A percentile compares a stretch with the other conserved stretches of the same genome.
Evolutionary conservation across 768 basidiomycete species (phyloP).

Genomic region (Trichaptum fuscoviolaceum): DNA sequence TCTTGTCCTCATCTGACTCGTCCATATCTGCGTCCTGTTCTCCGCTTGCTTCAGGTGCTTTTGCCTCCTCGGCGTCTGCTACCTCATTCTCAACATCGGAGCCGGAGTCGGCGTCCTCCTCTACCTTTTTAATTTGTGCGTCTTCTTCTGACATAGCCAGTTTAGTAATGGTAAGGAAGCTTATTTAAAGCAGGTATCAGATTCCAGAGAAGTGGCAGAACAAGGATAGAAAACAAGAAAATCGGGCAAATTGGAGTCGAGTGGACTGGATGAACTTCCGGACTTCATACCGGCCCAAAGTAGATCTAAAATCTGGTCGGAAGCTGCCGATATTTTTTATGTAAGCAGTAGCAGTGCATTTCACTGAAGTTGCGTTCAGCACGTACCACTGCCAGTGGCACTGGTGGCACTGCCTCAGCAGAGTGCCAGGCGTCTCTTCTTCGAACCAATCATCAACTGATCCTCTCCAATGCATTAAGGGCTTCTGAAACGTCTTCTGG

Average conservation of each 20-base stretch:
- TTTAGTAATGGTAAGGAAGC: neutral
- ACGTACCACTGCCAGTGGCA: too few species aligned
- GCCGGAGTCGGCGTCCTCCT: neutral
- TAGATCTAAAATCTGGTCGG: neutral
- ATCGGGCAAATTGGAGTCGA: neutral
- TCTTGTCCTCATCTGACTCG: constrained; percentile 34
- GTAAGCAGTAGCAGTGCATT: too few species aligned
- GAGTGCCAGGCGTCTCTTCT: too few species aligned
- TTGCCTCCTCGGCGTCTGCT: constrained; percentile 1
- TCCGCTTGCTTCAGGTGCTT: constrained; percentile 6
- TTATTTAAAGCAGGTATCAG: neutral
- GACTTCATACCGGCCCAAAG: neutral
- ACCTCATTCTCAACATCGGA: constrained; percentile 4
- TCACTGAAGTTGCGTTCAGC: too few species aligned
- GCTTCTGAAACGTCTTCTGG: too few species aligned
- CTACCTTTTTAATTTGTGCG: neutral
- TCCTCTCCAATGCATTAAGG: too few species aligned
- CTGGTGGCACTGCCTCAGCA: too few species aligned
- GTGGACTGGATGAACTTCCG: neutral
- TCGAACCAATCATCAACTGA: too few species aligned
- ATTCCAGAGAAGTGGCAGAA: neutral
- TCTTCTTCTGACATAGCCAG: neutral
- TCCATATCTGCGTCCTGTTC: constrained; percentile 12
- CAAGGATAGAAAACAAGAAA: neutral
- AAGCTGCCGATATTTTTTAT: neutral